These are phyloP conservation scores for Starmerella floricola DNA, from an alignment of 805 yeast species.

Conservation along the genomic window DNA sequence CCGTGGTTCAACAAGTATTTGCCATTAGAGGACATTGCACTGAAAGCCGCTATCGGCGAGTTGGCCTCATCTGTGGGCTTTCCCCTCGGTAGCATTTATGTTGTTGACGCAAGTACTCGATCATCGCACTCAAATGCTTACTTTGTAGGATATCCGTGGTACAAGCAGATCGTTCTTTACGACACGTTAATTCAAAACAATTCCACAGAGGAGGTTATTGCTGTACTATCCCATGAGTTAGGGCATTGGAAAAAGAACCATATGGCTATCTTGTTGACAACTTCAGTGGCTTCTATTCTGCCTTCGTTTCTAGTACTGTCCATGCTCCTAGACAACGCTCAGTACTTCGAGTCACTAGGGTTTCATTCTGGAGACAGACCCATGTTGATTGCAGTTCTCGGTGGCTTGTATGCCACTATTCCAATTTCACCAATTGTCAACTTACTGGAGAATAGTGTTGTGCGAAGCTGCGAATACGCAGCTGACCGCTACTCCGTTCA, in stretches of 20 bases:
- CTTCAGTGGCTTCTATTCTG: conserved; percentile 39
- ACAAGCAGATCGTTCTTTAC: conserved; percentile 82
- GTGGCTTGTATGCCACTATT: conserved; percentile 63
- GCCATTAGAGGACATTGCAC: conserved; percentile 79
- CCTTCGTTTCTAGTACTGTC: conserved; percentile 61
- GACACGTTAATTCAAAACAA: conserved; percentile 81
- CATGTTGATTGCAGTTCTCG: conserved; percentile 62
- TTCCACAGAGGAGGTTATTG: conserved; percentile 66
- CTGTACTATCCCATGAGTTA: conserved; percentile 90
- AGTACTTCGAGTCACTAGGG: conserved; percentile 70
- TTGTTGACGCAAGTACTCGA: conserved; percentile 89
- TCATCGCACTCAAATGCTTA: conserved; percentile 93
- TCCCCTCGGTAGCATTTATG: conserved; percentile 76
- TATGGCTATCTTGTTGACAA: no score
- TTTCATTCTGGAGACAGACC: conserved; percentile 52
- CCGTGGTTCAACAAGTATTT: conserved; percentile 86
- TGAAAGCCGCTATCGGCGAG: conserved; percentile 65
- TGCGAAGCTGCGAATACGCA: conserved; percentile 81
- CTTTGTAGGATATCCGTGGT: conserved; percentile 91
- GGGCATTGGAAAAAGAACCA: conserved; percentile 91
- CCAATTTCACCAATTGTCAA: conserved; percentile 56
- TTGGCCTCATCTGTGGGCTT: conserved; percentile 64
- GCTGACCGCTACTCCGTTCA: conserved; percentile 78
- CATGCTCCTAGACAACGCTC: conserved; percentile 63
- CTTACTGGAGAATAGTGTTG: conserved; percentile 55